Evolutionary conservation across 352 stramenopile genomes (phyloP), one percentile per base, ranked within the genome.

Genomic region (Phytophthora meadii): DNA sequence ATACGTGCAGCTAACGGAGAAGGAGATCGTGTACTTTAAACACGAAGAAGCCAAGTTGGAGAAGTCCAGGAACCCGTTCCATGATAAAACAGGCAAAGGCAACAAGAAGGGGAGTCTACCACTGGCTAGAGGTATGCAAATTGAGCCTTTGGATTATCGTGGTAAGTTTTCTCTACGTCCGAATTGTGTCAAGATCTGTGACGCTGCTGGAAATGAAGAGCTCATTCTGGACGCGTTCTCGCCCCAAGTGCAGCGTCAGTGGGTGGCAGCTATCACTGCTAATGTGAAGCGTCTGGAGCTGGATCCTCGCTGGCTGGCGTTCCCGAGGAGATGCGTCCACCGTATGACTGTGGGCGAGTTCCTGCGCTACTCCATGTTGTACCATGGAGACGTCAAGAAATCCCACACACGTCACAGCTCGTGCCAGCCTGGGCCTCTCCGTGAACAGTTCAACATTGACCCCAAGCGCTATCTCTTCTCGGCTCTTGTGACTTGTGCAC

Each of bases 161-260:
- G 86, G 83, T 40, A 91, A 89, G 68, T 76, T 91, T 17, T 90
- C 82, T 8, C 32, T 77, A 5, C 78, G 83, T 25, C 86, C 83
- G 41, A 70, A 80, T 46, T 94, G 86, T 54, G 60, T 94, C 40
- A 73, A 89, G 50, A 73, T 94, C 27, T 82, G 72, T 46, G 61
- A 79, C 17, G 70, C 70, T 6, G 61, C 56, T 17, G 79, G 76
- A 19, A 61, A 74, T 10, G 68, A 82, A 46, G 72, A 79, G 48
- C 56, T 94, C 39, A 87, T 92, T 40, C 22, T 94, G 11, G 86
- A 94, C 34, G 63, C 74, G 0, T 88, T 81, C 51, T 89, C 86
- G 3, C 72, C 77, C 1, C 74, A 81, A 19, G 68, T 67, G 9
- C 86, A 92, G 54, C 63, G 61, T 0, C 65, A 87, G 39, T 94